Conservation (phyloP, 139 green algal species). For the Chlorella sp. region DNA sequence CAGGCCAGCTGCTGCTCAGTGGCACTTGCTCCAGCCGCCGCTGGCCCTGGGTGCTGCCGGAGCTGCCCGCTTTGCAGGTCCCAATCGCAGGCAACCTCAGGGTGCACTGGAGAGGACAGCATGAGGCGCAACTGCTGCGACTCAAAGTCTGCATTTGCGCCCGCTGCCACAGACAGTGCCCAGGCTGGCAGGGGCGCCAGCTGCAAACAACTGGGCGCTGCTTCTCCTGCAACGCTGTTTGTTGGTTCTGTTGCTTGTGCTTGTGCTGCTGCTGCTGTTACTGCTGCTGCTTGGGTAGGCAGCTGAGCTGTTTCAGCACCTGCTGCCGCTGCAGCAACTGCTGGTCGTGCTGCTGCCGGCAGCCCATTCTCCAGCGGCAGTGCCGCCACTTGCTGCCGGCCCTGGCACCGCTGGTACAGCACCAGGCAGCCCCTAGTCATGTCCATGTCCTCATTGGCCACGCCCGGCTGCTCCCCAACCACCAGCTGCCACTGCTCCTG, state of each 20-base stretch:
- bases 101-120: slow-evolving; percentile 62
- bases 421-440: slow-evolving; percentile 50
- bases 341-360: background rate
- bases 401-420: background rate
- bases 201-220: background rate
- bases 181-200: slow-evolving; percentile 57
- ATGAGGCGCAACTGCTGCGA: slow-evolving; percentile 44
- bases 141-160: slow-evolving; percentile 64
- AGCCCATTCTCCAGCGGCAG: background rate
- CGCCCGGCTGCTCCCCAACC: slow-evolving; percentile 25
- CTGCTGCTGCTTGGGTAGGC: background rate
- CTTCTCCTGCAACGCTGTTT: background rate
- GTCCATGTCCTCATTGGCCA: slow-evolving; percentile 71
- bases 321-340: background rate
- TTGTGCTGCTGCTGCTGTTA: slow-evolving; percentile 6
- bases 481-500: slow-evolving; percentile 52
- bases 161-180: slow-evolving; percentile 55
- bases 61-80: slow-evolving; percentile 27
- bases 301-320: background rate
- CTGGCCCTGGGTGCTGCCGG: background rate
- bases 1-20: background rate
- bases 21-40: slow-evolving; percentile 11
- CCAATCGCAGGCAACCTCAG: slow-evolving; percentile 48
- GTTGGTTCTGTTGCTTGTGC: background rate
- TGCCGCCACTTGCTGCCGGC: slow-evolving; percentile 19